These are phyloP conservation scores for Casuarina equisetifolia DNA, from an alignment of 306 rosid genomes.

Conservation along the genomic window DNA sequence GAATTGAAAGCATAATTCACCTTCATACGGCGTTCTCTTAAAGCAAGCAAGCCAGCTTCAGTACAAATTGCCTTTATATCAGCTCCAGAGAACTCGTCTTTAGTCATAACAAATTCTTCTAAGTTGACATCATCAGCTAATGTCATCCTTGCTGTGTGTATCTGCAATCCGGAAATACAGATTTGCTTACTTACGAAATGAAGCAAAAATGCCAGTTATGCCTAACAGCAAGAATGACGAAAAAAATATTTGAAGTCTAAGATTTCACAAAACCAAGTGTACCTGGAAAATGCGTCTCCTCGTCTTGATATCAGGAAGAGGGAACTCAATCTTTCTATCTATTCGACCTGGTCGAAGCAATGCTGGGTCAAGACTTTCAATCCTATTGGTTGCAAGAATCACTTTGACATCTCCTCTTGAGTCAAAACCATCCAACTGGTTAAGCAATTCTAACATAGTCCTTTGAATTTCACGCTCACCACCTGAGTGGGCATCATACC, in stretches of 20 bases:
- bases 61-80: constrained; percentile 98
- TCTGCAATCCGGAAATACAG: constrained; percentile 47
- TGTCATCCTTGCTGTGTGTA: constrained; percentile 98
- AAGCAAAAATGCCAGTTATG: constrained; percentile 16
- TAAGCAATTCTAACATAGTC: constrained; percentile 90
- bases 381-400: constrained; percentile 92
- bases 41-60: constrained; percentile 94
- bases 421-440: constrained; percentile 96
- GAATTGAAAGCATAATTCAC: constrained; percentile 37
- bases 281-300: constrained; percentile 98
- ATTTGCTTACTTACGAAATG: constrained; percentile 5
- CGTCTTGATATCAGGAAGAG: constrained; percentile 97
- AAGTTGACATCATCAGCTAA: constrained; percentile 95
- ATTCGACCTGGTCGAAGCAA: constrained; percentile 94
- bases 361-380: constrained; percentile 96
- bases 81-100: constrained; percentile 98
- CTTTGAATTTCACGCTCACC: constrained; percentile 98
- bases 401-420: constrained; percentile 98
- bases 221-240: background rate
- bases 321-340: constrained; percentile 93
- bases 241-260: constrained; percentile 4
- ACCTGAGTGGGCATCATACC: constrained; percentile 98
- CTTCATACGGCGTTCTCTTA: constrained; percentile 98
- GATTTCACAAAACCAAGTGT: constrained; percentile 24
- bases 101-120: constrained; percentile 97